Evolutionary conservation across 1,284 basidiomycete genomes (phyloP).

Genomic region (Papiliotrema flavescens): DNA sequence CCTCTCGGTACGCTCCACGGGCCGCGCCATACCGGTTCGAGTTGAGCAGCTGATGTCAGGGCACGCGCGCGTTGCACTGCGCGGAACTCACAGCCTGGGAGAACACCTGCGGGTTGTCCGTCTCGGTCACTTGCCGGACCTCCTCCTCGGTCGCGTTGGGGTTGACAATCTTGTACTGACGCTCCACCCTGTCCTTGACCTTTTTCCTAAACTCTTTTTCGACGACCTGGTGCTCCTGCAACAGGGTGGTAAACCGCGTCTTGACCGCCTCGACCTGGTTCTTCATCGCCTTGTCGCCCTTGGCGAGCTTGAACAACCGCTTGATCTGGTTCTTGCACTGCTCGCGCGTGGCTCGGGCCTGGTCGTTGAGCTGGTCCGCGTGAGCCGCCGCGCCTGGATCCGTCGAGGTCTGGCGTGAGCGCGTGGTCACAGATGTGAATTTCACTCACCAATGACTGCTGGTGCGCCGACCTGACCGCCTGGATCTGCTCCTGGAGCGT

Average conservation of each 20-base stretch:
- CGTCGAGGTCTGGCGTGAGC: slow-evolving; percentile 38
- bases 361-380: slow-evolving; percentile 68
- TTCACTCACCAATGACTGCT: slow-evolving; percentile 19
- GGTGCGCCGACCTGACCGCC: slow-evolving; percentile 43
- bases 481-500: slow-evolving; percentile 46
- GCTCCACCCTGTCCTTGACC: slow-evolving; percentile 90
- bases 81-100: slow-evolving; percentile 67
- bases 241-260: slow-evolving; percentile 49
- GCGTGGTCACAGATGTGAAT: background rate
- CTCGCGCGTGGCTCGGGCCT: slow-evolving; percentile 70
- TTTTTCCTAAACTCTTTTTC: slow-evolving; percentile 90
- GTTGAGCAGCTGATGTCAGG: slow-evolving; percentile 61
- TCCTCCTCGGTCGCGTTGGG: slow-evolving; percentile 84
- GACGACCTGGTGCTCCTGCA: slow-evolving; percentile 68
- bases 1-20: slow-evolving; percentile 78
- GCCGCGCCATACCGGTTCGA: slow-evolving; percentile 83
- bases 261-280: slow-evolving; percentile 64
- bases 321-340: slow-evolving; percentile 75
- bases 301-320: slow-evolving; percentile 67
- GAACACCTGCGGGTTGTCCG: slow-evolving; percentile 81
- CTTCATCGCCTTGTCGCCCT: slow-evolving; percentile 75
- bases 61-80: background rate
- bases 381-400: slow-evolving; percentile 39
- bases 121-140: slow-evolving; percentile 67
- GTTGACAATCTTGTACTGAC: slow-evolving; percentile 96